Base-by-base conservation (phyloP, 805 yeast genomes). In the Teunomyces atbi region DNA sequence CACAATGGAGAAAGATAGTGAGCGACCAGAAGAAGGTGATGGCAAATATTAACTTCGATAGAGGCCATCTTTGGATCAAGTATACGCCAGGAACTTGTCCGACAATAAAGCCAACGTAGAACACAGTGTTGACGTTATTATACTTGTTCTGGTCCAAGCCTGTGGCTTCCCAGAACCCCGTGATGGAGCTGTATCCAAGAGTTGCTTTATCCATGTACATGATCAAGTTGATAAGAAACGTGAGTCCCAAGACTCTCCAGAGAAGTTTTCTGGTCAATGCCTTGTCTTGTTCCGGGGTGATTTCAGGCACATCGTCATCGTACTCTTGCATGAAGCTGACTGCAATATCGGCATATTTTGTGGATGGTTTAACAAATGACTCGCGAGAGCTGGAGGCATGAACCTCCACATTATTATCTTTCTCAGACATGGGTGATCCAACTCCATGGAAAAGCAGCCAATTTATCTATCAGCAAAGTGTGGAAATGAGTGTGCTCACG, bases 191-290 rank as follows among this genome's bases (percentile, higher is more conserved):
- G 53, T 76, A 79, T 0, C 78, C 69, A 37, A 78, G 52, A 3
- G 81, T 72, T 3, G 78, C 78, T 52, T 79, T 79, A 57, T 79
- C 83, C 58, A 77, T 69, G 54, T 73, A 78, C 45, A 77, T 59
- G n/a, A 73, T 46, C 40, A 63, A 52, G 69, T 72, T 44, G 39
- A 68, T 41, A 59, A 68, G 16, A 66, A 68, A 54, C 57, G 57
- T 55, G 60, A 71, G 58, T 52, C 71, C 38, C 63, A 61, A 45
- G 48, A 68, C 65, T 29, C 65, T 55, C 60, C 61, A 62, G 8
- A 62, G 47, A 4, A 75, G 68, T 50, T 75, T 76, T 36, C 69
- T 57, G 2, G 66, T 55, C 11, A 76, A 54, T 43, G 57, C 64
- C 36, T 56, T 63, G 27, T 74, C 79, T 54, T 72, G 69, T 38